phyloP scores from a whole-genome alignment of 2,329 filamentous ascomycete species.

The Ophiostoma himal-ulmi region DNA sequence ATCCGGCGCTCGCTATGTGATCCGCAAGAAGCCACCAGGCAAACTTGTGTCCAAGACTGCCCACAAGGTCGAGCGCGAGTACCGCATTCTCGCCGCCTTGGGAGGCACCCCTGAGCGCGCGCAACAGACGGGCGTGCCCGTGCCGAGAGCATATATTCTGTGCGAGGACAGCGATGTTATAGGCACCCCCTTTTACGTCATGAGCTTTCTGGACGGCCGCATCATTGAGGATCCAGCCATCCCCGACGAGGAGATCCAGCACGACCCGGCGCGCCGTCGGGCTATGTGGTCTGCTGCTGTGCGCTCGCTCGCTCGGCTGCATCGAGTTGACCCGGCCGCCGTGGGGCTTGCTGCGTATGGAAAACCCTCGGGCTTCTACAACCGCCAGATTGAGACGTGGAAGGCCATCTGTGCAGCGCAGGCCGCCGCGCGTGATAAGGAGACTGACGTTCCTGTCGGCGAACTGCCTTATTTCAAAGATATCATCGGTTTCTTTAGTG shows the following conservation, averaged over 20 bases:
- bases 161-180: conserved; percentile 77
- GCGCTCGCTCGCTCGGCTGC: conserved; percentile 76
- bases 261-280: conserved; percentile 44
- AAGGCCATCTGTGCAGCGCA: conserved; percentile 71
- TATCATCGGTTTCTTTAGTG: conserved; percentile 70
- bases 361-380: conserved; percentile 70
- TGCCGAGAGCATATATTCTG: conserved; percentile 74
- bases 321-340: conserved; percentile 61
- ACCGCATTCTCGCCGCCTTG: conserved; percentile 81
- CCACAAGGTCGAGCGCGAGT: conserved; percentile 94
- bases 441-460: conserved; percentile 71
- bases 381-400: conserved; percentile 80
- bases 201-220: conserved; percentile 90
- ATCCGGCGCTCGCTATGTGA: conserved; percentile 67
- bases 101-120: conserved; percentile 35
- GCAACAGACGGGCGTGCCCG: conserved; percentile 65
- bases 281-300: conserved; percentile 84
- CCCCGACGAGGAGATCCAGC: conserved; percentile 50
- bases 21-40: conserved; percentile 98
- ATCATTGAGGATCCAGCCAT: conserved; percentile 87
- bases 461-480: conserved; percentile 77
- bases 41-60: conserved; percentile 87
- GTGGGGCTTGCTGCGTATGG: conserved; percentile 71
- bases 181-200: conserved; percentile 93
- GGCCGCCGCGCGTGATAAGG: conserved; percentile 66